phyloP scores from a whole-genome alignment of 2,329 filamentous ascomycete species.

The Tolypocladium amazonense region DNA sequence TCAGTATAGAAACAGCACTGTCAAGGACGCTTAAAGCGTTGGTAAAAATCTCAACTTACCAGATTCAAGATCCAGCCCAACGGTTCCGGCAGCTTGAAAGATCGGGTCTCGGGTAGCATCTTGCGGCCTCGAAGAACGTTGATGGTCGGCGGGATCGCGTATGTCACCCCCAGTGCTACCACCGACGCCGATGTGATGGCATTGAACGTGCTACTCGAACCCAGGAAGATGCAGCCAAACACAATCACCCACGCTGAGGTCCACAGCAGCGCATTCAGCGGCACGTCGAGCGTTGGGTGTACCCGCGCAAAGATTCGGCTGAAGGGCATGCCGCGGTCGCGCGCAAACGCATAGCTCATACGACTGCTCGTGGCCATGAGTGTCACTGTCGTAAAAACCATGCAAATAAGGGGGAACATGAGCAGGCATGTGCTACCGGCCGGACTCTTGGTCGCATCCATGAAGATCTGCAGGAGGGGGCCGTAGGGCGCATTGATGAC shows the following conservation, averaged over 20 bases:
- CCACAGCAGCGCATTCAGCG: slow-evolving; percentile 56
- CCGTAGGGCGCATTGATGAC: slow-evolving; percentile 47
- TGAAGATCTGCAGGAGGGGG: slow-evolving; percentile 53
- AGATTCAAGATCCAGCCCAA: slow-evolving; percentile 26
- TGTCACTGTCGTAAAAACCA: slow-evolving; percentile 51
- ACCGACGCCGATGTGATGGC: slow-evolving; percentile 65
- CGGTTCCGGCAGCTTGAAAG: slow-evolving; percentile 24
- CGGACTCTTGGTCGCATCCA: slow-evolving; percentile 50
- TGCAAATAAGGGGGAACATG: slow-evolving; percentile 55
- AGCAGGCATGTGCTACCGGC: slow-evolving; percentile 54
- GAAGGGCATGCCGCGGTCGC: slow-evolving; percentile 57
- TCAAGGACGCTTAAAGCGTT: too few species aligned
- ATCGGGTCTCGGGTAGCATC: slow-evolving; percentile 44
- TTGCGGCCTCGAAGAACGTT: slow-evolving; percentile 56
- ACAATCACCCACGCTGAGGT: slow-evolving; percentile 52
- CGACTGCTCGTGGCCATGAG: slow-evolving; percentile 57
- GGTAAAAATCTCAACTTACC: not conserved
- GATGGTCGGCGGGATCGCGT: slow-evolving; percentile 63
- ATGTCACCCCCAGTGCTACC: slow-evolving; percentile 62
- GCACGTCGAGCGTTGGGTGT: slow-evolving; percentile 50
- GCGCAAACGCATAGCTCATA: slow-evolving; percentile 57
- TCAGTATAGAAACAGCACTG: not conserved
- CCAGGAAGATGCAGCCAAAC: slow-evolving; percentile 62
- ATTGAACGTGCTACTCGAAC: slow-evolving; percentile 56
- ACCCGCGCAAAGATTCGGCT: slow-evolving; percentile 50